Evolutionary conservation across 345 rosid genomes (phyloP), one percentile per base, ranked within the genome.

Genomic region (Capsella bursapastoris): DNA sequence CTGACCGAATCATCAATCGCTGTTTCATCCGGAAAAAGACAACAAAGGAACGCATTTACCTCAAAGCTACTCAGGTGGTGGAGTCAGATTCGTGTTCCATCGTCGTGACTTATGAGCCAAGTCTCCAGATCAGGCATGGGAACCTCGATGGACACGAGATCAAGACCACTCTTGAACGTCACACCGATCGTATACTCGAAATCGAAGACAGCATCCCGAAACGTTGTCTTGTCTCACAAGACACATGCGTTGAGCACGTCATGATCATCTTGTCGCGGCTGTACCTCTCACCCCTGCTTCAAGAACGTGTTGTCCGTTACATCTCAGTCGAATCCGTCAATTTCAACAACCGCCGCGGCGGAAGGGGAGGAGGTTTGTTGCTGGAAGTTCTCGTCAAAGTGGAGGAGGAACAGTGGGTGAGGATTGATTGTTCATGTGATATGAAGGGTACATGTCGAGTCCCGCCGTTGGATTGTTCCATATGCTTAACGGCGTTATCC

Each of bases 261-360:
- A 61, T 62, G 68, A 28, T 62, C 40, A 45, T 61, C 38, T 60
- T 71, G 68, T 71, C 75, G 4, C 68, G 16, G 60, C 28, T 71
- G 43, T 2, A 28, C 40, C 75, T 71, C n/a, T 60, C 51, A 8
- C 50, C 58, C 11, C 7, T 11, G 11, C 50, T 31, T 15, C 75
- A 71, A 48, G 67, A 71, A 49, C 18, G 31, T 38, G 15, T 71
- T 49, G 59, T 60, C 40, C 9, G 13, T 6, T 50, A 60, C 13
- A 71, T 71, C 51, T 37, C 75, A 45, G 35, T 34, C 0, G 37
- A 57, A 13, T 70, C 14, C 10, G 47, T 70, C 1, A 45, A 34
- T 0, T 57, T 70, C 22, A 57, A 14, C 8, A 32, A 14, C 18
- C 18, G 14, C 22, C 3, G 14, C 13, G 1, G 31, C 4, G 52